Percentiles rank a stretch among this genome's conserved stretches.
These are phyloP conservation scores for Cenchrus purpureus DNA, from an alignment of 176 grass and related monocot species.

Conservation along the genomic window DNA sequence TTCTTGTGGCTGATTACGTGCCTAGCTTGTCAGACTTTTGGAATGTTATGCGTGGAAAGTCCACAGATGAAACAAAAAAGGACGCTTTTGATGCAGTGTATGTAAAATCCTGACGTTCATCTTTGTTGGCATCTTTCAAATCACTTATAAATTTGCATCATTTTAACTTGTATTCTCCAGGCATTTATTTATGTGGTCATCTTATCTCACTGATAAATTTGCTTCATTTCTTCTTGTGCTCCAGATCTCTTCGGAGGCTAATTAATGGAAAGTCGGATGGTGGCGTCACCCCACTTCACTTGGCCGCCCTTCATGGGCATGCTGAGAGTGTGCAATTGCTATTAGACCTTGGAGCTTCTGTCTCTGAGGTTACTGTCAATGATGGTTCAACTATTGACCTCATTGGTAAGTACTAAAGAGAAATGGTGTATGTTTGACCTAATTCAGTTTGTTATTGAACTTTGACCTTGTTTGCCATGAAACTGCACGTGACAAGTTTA, in stretches of 20 bases:
- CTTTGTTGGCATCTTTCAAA: slow-evolving; percentile 28
- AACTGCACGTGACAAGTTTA: slow-evolving; percentile 4
- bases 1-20: slow-evolving; percentile 82
- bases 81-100: slow-evolving; percentile 69
- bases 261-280: slow-evolving; percentile 88
- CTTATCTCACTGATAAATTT: slow-evolving; percentile 43
- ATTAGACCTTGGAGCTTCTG: slow-evolving; percentile 87
- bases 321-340: slow-evolving; percentile 81
- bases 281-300: slow-evolving; percentile 85
- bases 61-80: slow-evolving; percentile 51
- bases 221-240: slow-evolving; percentile 39
- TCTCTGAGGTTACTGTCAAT: slow-evolving; percentile 79
- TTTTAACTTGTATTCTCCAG: not conserved
- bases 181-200: slow-evolving; percentile 17
- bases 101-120: slow-evolving; percentile 63
- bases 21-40: slow-evolving; percentile 89
- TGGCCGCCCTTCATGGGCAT: slow-evolving; percentile 87
- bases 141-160: slow-evolving; percentile 42
- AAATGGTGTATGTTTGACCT: not conserved
- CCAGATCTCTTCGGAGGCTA: slow-evolving; percentile 66
- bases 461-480: not conserved
- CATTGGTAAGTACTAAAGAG: slow-evolving; percentile 61
- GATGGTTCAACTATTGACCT: slow-evolving; percentile 99
- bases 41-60: slow-evolving; percentile 59
- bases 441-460: slow-evolving; percentile 29